These are phyloP conservation scores for Cryptomeria japonica DNA, from an alignment of 75 land plant genomes.

Conservation along the genomic window DNA sequence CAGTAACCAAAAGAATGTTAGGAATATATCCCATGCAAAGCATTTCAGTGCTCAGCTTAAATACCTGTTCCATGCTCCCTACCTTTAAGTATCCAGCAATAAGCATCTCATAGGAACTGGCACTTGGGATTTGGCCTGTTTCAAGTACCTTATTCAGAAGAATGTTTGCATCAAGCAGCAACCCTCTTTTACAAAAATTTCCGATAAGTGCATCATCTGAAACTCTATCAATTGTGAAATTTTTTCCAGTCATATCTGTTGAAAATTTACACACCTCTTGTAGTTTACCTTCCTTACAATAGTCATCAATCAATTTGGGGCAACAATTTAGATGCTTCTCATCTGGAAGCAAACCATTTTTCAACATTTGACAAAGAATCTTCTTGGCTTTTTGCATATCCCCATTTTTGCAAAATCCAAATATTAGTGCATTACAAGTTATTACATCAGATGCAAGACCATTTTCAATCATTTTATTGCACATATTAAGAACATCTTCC, in stretches of 20 bases:
- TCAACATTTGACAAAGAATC: conserved; percentile 62
- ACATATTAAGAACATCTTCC: conserved; percentile 61
- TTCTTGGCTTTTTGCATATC: conserved; percentile 60
- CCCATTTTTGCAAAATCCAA: conserved; percentile 60
- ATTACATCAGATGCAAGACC: conserved; percentile 61
- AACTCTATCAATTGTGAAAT: conserved; percentile 48
- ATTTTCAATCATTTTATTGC: conserved; percentile 59
- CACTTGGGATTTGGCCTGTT: conserved; percentile 50
- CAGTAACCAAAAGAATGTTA: conserved; percentile 50
- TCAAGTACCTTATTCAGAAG: conserved; percentile 37
- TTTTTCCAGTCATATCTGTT: conserved; percentile 62
- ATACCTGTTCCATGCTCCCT: conserved; percentile 56
- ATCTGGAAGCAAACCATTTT: conserved; percentile 65
- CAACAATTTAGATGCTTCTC: conserved; percentile 66
- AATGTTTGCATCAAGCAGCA: conserved; percentile 35
- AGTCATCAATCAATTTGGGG: conserved; percentile 54
- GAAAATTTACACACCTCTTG: conserved; percentile 48
- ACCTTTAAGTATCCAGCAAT: conserved; percentile 61
- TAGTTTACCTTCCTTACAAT: conserved; percentile 45
- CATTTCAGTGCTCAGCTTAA: conserved; percentile 42
- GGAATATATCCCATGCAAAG: conserved; percentile 42
- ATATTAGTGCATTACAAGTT: conserved; percentile 75
- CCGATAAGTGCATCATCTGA: conserved; percentile 63
- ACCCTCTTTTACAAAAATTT: conserved; percentile 57
- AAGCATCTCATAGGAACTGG: conserved; percentile 68